These are phyloP conservation scores for Agaricus blazei DNA, from an alignment of 768 basidiomycete genomes.

Conservation along the genomic window DNA sequence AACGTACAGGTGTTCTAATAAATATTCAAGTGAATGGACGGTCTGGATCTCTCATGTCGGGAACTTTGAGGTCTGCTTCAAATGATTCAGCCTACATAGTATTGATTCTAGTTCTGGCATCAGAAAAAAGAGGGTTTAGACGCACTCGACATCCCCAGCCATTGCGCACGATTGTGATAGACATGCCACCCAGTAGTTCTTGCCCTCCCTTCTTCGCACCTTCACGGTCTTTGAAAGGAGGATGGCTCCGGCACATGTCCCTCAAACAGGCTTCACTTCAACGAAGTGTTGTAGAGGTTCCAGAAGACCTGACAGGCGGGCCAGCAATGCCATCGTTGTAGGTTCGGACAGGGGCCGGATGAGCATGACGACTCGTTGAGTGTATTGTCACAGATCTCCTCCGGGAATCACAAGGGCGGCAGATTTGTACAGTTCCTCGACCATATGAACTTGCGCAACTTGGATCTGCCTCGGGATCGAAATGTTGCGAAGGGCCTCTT, in stretches of 20 bases:
- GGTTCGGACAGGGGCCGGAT: slow-evolving; percentile 51
- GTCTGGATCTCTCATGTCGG: slow-evolving; percentile 53
- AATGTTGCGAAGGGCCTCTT: slow-evolving; percentile 50
- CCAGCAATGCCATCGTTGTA: slow-evolving; percentile 84
- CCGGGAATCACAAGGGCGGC: slow-evolving; percentile 92
- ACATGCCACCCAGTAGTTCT: slow-evolving; percentile 77
- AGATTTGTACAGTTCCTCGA: slow-evolving; percentile 69
- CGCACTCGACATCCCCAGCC: slow-evolving; percentile 91
- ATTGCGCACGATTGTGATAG: slow-evolving; percentile 78
- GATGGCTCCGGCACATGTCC: slow-evolving; percentile 95
- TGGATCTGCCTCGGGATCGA: slow-evolving; percentile 38
- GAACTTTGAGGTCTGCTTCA: slow-evolving; percentile 67
- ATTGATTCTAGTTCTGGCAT: background rate
- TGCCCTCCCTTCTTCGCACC: slow-evolving; percentile 86
- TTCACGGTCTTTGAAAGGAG: slow-evolving; percentile 71
- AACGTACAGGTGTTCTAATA: slow-evolving; percentile 84
- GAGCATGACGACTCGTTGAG: background rate
- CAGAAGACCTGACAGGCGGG: slow-evolving; percentile 66
- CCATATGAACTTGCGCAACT: slow-evolving; percentile 62
- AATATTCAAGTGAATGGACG: slow-evolving; percentile 78
- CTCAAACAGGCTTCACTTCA: slow-evolving; percentile 79
- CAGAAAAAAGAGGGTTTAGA: slow-evolving; percentile 6
- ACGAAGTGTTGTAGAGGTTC: slow-evolving; percentile 76
- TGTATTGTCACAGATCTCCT: slow-evolving; percentile 49
- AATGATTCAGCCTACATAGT: slow-evolving; percentile 78